A percentile compares a stretch with the other conserved stretches of the same genome.
These are phyloP conservation scores for Seminavis robusta DNA, from an alignment of 108 stramenopile genomes.

Conservation along the genomic window DNA sequence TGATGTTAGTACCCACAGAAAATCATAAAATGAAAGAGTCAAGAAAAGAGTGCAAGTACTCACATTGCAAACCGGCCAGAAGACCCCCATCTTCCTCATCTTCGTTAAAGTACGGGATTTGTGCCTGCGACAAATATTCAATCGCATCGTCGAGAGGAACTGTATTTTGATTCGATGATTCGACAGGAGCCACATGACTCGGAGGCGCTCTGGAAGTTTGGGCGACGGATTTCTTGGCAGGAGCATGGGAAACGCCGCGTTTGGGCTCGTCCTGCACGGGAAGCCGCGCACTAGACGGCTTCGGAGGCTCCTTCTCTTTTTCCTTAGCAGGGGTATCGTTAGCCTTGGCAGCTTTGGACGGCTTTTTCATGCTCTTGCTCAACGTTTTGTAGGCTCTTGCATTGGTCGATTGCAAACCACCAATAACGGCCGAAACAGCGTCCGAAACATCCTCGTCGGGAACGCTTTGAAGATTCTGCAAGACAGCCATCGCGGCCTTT, in stretches of 20 bases:
- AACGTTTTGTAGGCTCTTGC: constrained; percentile 75
- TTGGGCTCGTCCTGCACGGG: neutral
- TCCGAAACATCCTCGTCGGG: constrained; percentile 31
- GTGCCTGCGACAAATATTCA: constrained; percentile 25
- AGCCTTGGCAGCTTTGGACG: neutral
- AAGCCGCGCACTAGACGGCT: neutral
- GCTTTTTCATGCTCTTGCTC: neutral
- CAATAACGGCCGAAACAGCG: constrained; percentile 24
- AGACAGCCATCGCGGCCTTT: constrained; percentile 53
- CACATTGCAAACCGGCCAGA: constrained; percentile 67
- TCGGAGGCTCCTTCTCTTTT: neutral
- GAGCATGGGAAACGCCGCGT: neutral
- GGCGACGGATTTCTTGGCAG: too few relatives aligned
- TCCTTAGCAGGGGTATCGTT: neutral
- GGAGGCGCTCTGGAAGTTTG: too few relatives aligned
- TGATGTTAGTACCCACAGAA: neutral
- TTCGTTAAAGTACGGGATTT: constrained; percentile 69
- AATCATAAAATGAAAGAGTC: neutral
- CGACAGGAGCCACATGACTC: too few relatives aligned
- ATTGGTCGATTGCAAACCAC: constrained; percentile 42
- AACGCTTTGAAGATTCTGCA: constrained; percentile 39
- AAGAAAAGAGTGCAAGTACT: constrained; percentile 17
- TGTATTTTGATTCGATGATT: neutral
- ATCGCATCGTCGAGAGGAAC: constrained; percentile 59
- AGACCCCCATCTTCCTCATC: constrained; percentile 62